Evolutionary conservation across 371 early-diverging fungal species (phyloP), one percentile per base, ranked within the genome.

Genomic region (Mucor ambiguus): DNA sequence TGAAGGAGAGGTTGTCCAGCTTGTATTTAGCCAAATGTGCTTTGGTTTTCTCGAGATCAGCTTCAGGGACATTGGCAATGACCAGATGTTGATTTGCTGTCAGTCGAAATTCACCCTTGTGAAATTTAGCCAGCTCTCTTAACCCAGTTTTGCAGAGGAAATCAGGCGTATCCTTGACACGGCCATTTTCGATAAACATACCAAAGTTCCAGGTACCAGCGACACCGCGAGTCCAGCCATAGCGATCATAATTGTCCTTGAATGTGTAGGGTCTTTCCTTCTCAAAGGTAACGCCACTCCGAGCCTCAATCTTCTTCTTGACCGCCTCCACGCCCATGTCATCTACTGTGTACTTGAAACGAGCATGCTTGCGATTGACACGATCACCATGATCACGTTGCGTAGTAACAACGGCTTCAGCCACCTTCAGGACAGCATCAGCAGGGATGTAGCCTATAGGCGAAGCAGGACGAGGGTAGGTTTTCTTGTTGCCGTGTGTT

Each of bases 311-410:
- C 73, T 95, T 91, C 49, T 72, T 75, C 71, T 87, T 85, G 89
- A 95, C 93, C 90, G 92, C 95, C 59, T 88, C 90, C 55, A 95
- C 68, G 37, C 95, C 93, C 64, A 90, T 89, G 76, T 93, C 94
- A 62, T 96, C 95, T 65, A 96, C 92, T 41, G 96, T 96, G 84
- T 96, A 95, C 89, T 96, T 96, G 67, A 96, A 82, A 62, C 96
- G 91, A 11, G 96, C 96, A 77, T 95, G 95, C 83, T 94, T 94
- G 71, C 96, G 91, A 88, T 96, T 95, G 75, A 89, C 85, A 61
- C 96, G 90, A 85, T 94, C 93, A 66, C 96, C 96, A 75, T 88
- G 87, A 76, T 96, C 95, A 54, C 95, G 87, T 77, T 96, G 96
- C 30, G 92, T 92, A 1, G 88, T 74, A 84, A 95, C 88, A 43